Base-by-base conservation (phyloP, 2,329 filamentous ascomycete species). In the Rhinocladiella mackenziei region DNA sequence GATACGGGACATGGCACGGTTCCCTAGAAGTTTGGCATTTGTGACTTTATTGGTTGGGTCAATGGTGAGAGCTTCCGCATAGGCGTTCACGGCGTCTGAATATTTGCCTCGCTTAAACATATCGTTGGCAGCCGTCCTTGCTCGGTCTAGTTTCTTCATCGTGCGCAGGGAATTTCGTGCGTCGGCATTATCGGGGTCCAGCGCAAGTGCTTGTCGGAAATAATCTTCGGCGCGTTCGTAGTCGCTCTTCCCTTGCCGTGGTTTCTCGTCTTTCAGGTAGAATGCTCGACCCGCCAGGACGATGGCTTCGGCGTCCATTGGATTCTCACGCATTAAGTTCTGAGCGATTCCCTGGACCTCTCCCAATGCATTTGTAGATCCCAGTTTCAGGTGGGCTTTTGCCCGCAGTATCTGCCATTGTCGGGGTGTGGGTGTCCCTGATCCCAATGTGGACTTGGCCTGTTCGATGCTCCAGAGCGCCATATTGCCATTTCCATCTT, bases 311-410 rank as follows among this genome's bases (percentile, higher is more conserved):
- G 92, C 89, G 60, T 98, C 92, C 62, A 91, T 84, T 64, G 75
- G 88, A 71, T 97, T 97, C 61, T 78, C 75, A 40, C 92, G 81
- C 51, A 98, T 74, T 57, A 98, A 69, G 2, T 78, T 79, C 80
- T 96, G 95, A 58, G 89, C 89, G 42, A 97, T 81, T 62, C 89
- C 94, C 67, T 94, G 88, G 4, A 89, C 91, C 65, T 96, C 89
- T 23, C 89, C 89, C 5, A 95, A 73, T 8, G 88, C 83, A 67
- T 96, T 96, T 46, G 82, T 78, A 50, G 86, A 89, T 48, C 86
- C 88, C 83, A 97, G 94, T 70, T 89, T 91, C 50, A 98, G 69
- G 60, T 94, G 86, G 7, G 91, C 91, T 67, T 95, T 87, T 46
- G 87, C 91, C 25, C 87, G 81, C 81, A 98, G 83, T 50, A 97